Evolutionary conservation across 2,329 filamentous ascomycete genomes (phyloP).

Genomic region (Grosmannia serpens): DNA sequence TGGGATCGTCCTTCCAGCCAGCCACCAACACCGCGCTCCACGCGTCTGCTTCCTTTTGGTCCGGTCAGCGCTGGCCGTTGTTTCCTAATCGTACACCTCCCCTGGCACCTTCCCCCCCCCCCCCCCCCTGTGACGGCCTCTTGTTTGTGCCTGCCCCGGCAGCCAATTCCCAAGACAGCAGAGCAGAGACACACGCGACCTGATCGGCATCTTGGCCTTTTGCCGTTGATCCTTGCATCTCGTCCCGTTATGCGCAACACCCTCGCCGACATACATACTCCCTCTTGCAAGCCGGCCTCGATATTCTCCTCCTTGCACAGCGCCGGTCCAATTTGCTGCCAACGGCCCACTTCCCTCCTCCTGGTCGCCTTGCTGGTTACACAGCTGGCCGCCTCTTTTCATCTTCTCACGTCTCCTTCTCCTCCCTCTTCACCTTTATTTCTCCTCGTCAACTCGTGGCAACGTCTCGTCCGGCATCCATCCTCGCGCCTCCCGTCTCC

Average conservation of each 20-base stretch:
- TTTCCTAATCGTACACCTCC: neutral
- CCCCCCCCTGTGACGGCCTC: neutral
- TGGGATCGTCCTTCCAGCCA: neutral
- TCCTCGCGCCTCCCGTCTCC: too few species aligned
- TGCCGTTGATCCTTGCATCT: neutral
- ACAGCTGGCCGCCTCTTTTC: neutral
- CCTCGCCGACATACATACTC: too few species aligned
- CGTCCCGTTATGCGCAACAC: neutral
- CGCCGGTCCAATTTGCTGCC: neutral
- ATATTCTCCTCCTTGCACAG: neutral
- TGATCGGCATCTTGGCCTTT: neutral
- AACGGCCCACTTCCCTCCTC: neutral
- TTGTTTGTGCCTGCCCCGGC: neutral
- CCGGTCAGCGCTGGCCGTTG: too few species aligned
- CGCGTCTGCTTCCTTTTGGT: neutral
- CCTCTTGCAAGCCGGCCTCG: too few species aligned
- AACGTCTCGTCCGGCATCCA: too few species aligned
- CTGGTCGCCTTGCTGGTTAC: neutral
- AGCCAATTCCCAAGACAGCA: too few species aligned
- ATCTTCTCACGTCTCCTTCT: neutral
- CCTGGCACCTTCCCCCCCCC: neutral
- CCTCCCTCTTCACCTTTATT: neutral
- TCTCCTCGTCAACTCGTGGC: neutral
- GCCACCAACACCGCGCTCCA: neutral
- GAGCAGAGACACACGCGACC: neutral